Base-by-base conservation (phyloP, 2,329 filamentous ascomycete genomes). In the Cladophialophora chaetospira region DNA sequence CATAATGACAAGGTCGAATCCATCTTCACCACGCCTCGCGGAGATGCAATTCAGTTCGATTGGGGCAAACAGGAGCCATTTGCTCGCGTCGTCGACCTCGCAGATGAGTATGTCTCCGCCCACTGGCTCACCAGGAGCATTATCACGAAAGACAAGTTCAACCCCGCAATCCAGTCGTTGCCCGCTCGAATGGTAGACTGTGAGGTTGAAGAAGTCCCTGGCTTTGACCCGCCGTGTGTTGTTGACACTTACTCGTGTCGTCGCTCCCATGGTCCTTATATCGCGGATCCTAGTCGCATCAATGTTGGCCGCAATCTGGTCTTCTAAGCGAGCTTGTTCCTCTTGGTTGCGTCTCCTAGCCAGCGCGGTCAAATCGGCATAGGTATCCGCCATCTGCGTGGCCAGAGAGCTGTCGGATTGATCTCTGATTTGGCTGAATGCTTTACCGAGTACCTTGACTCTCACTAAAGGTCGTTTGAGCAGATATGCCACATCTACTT, bases 401-500 rank as follows among this genome's bases (percentile, higher is more conserved):
- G 85, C 82, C 60, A 83, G 79, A 38, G 76, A 73, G 15, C 61
- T 63, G 33, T 69, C 61, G 50, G 66, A 64, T 53, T 70, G 67
- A 49, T 71, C 69, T 55, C 73, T 75, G 56, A 79, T 75, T 0
- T 73, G 88, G 77, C 88, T 90, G 67, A 96, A 84, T 33, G 90
- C 87, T 71, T 92, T 96, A 40, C 87, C 80, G 60, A 99, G 83
- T 72, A 92, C 89, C 71, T 96, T 97, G 59, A 97, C 78, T 44
- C 94, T 84, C 19, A 96, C 86, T 38, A 99, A 75, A 0, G 94
- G 94, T 52, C 93, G 81, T 74, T 96, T 97, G 50, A 99, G 79
- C 43, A 99, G 79, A 72, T 94, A 95, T 5, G 92, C 92, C 45
- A 99, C 94, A 70, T 97, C 94, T 6, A 97, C 91, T 49, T 91